Evolutionary conservation across 2,329 filamentous ascomycete species (phyloP).

Genomic region (Exophiala alcalophila): DNA sequence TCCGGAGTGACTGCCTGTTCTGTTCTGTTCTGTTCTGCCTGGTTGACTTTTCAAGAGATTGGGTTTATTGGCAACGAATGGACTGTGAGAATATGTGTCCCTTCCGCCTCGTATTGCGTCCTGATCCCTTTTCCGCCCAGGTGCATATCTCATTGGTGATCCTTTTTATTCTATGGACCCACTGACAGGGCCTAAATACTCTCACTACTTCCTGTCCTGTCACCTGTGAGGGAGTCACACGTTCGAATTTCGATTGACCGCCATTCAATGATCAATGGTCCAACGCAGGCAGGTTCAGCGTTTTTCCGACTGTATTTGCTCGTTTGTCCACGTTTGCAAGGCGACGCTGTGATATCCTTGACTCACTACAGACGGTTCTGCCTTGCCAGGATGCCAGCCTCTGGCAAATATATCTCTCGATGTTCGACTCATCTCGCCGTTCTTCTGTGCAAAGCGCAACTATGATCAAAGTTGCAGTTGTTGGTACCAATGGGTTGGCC

Average conservation of each 20-base stretch:
- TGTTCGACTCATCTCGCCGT: slow-evolving; percentile 6
- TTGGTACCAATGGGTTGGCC: slow-evolving; percentile 60
- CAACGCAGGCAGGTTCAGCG: slow-evolving; percentile 15
- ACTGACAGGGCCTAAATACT: slow-evolving; percentile 16
- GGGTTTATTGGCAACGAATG: slow-evolving; percentile 12
- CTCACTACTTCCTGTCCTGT: slow-evolving; percentile 12
- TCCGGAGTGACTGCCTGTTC: too few relatives aligned
- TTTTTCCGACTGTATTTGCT: slow-evolving; percentile 6
- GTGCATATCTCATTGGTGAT: slow-evolving; percentile 16
- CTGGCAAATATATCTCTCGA: slow-evolving; percentile 16
- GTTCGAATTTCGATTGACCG: slow-evolving; percentile 1
- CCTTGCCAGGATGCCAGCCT: slow-evolving; percentile 12
- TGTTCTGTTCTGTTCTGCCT: slow-evolving; percentile 24
- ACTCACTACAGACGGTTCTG: slow-evolving; percentile 10
- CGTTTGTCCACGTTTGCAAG: slow-evolving; percentile 12
- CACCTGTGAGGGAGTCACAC: slow-evolving; percentile 5
- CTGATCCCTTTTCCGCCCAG: slow-evolving; percentile 2
- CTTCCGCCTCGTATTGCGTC: slow-evolving; percentile 16
- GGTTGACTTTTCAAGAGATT: slow-evolving; percentile 8
- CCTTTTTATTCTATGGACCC: slow-evolving; percentile 11
- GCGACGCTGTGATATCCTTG: slow-evolving; percentile 12
- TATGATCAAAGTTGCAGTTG: slow-evolving; percentile 62
- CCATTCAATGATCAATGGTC: slow-evolving; percentile 14
- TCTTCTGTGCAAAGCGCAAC: slow-evolving; percentile 12
- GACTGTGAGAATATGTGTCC: slow-evolving; percentile 10